Base-by-base conservation (phyloP, 805 yeast species). In the Saturnispora gosingensis region DNA sequence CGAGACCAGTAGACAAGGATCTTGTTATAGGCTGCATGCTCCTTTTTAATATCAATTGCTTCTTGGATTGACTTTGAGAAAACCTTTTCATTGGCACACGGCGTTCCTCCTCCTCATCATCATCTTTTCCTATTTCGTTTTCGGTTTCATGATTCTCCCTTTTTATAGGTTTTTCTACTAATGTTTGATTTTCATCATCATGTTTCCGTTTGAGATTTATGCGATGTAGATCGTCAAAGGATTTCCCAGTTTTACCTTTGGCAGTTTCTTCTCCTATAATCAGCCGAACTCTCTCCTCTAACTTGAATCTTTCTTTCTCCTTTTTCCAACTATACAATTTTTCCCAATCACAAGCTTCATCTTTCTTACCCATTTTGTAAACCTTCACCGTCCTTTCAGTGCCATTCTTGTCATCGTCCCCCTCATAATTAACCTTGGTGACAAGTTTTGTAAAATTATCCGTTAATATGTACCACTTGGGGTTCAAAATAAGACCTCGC, bases 401-500 rank as follows among this genome's bases (percentile, higher is more conserved):
- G 4, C 48, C 52, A 24, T 38, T 39, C 47, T 10, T 28, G 43
- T 53, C 51, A 32, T 54, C 54, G 34, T 43, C 47, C 20, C 48
- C 55, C 51, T 61, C 65, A 54, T 27, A 53, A 11, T 53, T 49
- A 10, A 36, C 57, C 28, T 34, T 52, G 16, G 15, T 67, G 63
- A 79, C 80, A 72, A 46, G 67, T 67, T 51, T 74, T 66, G 24
- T 75, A 71, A 51, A 60, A 51, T 50, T 61, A 45, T 54, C 50
- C 0, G 42, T 32, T 22, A 76, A 54, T n/a, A 58, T 54, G 54
- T 78, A 78, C 57, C 70, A 75, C 8, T 61, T 61, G 16, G 63
- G 58, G 45, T 66, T 68, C 30, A 78, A 59, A 18, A 73, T 62
- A 1, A 76, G 75, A 1, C 73, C 73, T 51, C 82, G 66, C 42